These are phyloP conservation scores for Ceratobasidium sp. DNA, from an alignment of 1,284 basidiomycete species.

Conservation along the genomic window DNA sequence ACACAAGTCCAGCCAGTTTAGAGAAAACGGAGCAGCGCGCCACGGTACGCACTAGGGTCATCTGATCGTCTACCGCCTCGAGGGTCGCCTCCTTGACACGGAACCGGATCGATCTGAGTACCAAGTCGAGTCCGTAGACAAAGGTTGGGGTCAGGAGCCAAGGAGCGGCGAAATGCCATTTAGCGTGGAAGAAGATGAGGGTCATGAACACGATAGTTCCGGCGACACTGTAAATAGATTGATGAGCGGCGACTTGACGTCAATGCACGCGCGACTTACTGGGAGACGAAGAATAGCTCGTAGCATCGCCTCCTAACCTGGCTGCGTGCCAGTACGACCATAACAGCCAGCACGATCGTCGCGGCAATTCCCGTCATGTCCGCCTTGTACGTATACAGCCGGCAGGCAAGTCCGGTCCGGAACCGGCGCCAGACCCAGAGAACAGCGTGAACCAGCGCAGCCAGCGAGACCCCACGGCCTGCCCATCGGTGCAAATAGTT, in stretches of 20 bases:
- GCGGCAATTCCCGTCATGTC: constrained; percentile 75
- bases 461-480: constrained; percentile 73
- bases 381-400: constrained; percentile 68
- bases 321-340: constrained; percentile 63
- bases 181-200: constrained; percentile 81
- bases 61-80: constrained; percentile 67
- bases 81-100: constrained; percentile 80
- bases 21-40: neutral
- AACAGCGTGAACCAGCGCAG: constrained; percentile 70
- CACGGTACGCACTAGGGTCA: constrained; percentile 69
- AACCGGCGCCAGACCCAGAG: constrained; percentile 78
- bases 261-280: constrained; percentile 57
- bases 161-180: constrained; percentile 67
- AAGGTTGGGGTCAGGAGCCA: constrained; percentile 85
- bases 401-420: constrained; percentile 60
- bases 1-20: constrained; percentile 4
- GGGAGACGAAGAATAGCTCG: constrained; percentile 63
- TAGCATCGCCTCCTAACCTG: constrained; percentile 62
- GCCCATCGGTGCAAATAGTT: constrained; percentile 83
- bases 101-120: constrained; percentile 73
- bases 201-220: constrained; percentile 79
- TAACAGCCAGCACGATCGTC: constrained; percentile 65
- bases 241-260: constrained; percentile 55
- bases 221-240: constrained; percentile 54
- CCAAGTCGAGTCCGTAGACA: constrained; percentile 77